Evolutionary conservation across 345 rosid genomes (phyloP), one percentile per base, ranked within the genome.

Genomic region (Salix udensis): DNA sequence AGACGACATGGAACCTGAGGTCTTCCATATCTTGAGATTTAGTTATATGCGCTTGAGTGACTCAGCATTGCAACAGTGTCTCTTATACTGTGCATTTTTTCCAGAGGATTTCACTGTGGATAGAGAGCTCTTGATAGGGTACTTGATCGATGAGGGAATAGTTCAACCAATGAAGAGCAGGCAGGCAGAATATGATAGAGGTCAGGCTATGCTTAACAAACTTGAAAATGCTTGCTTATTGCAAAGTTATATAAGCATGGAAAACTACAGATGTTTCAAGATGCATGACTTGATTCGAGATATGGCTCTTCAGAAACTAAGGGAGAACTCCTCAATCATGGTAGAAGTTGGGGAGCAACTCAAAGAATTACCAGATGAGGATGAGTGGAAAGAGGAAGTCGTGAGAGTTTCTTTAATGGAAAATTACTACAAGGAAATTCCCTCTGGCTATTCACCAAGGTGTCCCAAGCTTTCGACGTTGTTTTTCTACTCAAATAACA

Each of bases 201-300:
- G 76, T 7, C 65, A 78, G 24, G 5, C 55, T 1, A 68, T 83
- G 16, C 64, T 86, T 7, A 71, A 44, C 65, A 65, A 39, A 68
- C 78, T 86, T 37, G 61, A 23, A 64, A 67, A 28, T 12, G 70
- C 71, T 0, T 74, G 72, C 12, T 55, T 81, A 64, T 48, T 86
- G 24, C 82, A 83, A 68, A 18, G 9, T 5, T 28, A 0, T 68
- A 44, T 14, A 23, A 2, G 21, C 2, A 5, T 5, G 61, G 77
- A 75, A 81, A 79, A 15, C 13, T 14, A n/a, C 67, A 64, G 52
- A 74, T 28, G 12, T 18, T 74, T 79, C 15, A 76, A 48, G 78
- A 81, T 81, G 85, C 79, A 84, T 64, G 79, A 74, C 34, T 66
- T 84, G 71, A 53, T 78, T 7, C 74, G 81, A 60, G 81, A 65